Conservation (phyloP, 2,329 filamentous ascomycete species). For the Phialophora macrospora region DNA sequence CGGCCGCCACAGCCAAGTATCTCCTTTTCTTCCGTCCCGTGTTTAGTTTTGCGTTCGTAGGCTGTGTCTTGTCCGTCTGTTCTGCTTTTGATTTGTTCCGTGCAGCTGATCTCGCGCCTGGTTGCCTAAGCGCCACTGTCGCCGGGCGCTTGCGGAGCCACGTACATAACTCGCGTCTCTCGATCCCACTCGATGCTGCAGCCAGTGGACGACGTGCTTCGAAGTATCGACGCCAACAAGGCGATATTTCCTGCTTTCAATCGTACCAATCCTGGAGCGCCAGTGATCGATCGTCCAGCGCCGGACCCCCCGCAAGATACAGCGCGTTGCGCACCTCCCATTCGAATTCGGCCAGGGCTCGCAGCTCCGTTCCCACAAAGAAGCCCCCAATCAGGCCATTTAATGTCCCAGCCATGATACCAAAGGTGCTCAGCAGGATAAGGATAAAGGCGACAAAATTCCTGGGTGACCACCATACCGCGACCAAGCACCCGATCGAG, state of each 20-base stretch:
- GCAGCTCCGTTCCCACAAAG: constrained; percentile 83
- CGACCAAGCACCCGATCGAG: constrained; percentile 75
- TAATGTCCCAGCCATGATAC: constrained; percentile 74
- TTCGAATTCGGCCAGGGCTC: constrained; percentile 85
- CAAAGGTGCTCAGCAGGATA: constrained; percentile 77
- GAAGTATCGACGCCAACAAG: neutral
- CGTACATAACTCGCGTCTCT: neutral
- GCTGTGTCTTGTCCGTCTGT: neutral
- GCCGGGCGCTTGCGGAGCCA: constrained; percentile 22
- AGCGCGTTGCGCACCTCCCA: constrained; percentile 75
- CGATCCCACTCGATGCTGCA: neutral
- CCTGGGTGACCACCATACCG: constrained; percentile 80
- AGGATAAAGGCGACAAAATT: constrained; percentile 81
- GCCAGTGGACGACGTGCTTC: neutral
- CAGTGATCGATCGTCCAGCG: constrained; percentile 32
- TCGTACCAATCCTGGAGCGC: constrained; percentile 39
- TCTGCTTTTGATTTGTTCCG: constrained; percentile 8
- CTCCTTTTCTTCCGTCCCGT: constrained; percentile 3
- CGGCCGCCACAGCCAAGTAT: neutral
- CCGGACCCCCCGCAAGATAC: constrained; percentile 36
- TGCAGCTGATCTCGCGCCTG: constrained; percentile 6
- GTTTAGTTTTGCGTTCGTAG: constrained; percentile 9
- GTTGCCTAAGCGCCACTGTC: constrained; percentile 21
- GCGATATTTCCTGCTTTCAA: constrained; percentile 14
- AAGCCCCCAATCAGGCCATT: constrained; percentile 85